A percentile compares a stretch with the other conserved stretches of the same genome.
Evolutionary conservation across 495 filamentous ascomycete species (phyloP).

Genomic region (Halenospora varia): DNA sequence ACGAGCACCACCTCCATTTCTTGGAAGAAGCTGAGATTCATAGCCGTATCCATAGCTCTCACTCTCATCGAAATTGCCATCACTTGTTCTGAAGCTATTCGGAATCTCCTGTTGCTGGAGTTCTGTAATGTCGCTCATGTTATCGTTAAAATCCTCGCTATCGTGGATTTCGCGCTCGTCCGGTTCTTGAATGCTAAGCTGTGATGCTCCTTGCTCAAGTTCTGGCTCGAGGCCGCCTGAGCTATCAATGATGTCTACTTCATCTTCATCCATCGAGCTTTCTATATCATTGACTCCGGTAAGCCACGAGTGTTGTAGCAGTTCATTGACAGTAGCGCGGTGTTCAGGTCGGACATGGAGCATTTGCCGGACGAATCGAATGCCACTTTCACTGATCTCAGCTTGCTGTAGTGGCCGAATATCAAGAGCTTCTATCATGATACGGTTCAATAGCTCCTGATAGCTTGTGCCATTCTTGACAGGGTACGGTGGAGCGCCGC

Average conservation of each 20-base stretch:
- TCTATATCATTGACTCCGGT: constrained; percentile 15
- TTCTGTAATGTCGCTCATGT: constrained; percentile 21
- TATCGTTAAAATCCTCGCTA: constrained; percentile 11
- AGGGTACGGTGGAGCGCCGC: constrained; percentile 70
- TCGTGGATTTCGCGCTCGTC: constrained; percentile 30
- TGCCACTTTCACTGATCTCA: constrained; percentile 57
- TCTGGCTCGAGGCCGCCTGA: constrained; percentile 32
- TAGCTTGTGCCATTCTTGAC: constrained; percentile 52
- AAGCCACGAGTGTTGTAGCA: constrained; percentile 24
- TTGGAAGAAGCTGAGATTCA: neutral
- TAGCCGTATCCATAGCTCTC: constrained; percentile 36
- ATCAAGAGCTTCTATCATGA: constrained; percentile 72
- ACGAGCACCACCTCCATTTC: constrained; percentile 24
- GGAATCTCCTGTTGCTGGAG: constrained; percentile 25
- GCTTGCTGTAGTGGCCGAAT: constrained; percentile 48
- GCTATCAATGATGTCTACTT: constrained; percentile 20
- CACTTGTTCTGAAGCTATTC: constrained; percentile 37
- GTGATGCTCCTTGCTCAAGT: constrained; percentile 55
- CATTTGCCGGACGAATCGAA: constrained; percentile 73
- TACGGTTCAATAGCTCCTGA: constrained; percentile 69
- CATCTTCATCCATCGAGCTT: constrained; percentile 35
- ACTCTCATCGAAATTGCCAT: constrained; percentile 32
- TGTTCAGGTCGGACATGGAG: constrained; percentile 66
- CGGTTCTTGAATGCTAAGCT: constrained; percentile 58
- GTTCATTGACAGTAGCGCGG: constrained; percentile 61